A percentile compares a stretch with the other conserved stretches of the same genome.
phyloP scores from a whole-genome alignment of 352 stramenopile genomes.

The Phytophthora cryptogea region DNA sequence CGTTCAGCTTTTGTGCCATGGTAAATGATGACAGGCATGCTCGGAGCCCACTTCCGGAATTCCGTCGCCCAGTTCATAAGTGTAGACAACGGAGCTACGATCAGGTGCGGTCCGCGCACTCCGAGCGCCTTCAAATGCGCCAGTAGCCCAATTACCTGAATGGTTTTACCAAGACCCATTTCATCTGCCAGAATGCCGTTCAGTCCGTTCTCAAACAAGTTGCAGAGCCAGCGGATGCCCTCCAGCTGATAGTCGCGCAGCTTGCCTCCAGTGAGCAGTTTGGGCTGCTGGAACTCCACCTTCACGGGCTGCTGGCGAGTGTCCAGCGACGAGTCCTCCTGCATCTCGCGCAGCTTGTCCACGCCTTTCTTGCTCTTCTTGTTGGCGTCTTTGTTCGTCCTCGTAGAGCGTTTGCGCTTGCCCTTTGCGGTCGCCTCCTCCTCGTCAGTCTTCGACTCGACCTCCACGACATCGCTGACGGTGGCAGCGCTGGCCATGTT shows the following conservation, averaged over 20 bases:
- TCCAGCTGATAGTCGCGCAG: constrained; percentile 97
- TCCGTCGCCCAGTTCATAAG: constrained; percentile 98
- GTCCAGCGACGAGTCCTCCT: constrained; percentile 54
- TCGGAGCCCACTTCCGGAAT: constrained; percentile 78
- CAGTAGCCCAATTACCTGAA: constrained; percentile 93
- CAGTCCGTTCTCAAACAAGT: constrained; percentile 97
- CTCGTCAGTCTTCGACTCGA: constrained; percentile 12
- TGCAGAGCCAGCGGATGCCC: constrained; percentile 96
- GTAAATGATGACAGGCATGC: constrained; percentile 97
- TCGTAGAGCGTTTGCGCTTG: constrained; percentile 57
- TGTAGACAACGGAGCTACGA: constrained; percentile 98
- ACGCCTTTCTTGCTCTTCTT: constrained; percentile 53
- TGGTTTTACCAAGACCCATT: constrained; percentile 92
- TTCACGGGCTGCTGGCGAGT: constrained; percentile 42
- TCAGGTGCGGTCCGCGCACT: constrained; percentile 94
- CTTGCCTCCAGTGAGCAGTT: constrained; percentile 73
- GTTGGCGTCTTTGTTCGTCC: constrained; percentile 2
- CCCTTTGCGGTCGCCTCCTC: constrained; percentile 25
- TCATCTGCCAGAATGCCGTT: constrained; percentile 92
- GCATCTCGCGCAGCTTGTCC: constrained; percentile 75
- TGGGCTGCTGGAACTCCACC: constrained; percentile 70
- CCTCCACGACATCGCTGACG: constrained; percentile 16
- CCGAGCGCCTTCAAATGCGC: constrained; percentile 92
- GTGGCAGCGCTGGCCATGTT: constrained; percentile 80
- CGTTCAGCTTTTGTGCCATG: constrained; percentile 88